Base-by-base conservation (phyloP, 441 rosid genomes). In the Syzygium syzygioides region DNA sequence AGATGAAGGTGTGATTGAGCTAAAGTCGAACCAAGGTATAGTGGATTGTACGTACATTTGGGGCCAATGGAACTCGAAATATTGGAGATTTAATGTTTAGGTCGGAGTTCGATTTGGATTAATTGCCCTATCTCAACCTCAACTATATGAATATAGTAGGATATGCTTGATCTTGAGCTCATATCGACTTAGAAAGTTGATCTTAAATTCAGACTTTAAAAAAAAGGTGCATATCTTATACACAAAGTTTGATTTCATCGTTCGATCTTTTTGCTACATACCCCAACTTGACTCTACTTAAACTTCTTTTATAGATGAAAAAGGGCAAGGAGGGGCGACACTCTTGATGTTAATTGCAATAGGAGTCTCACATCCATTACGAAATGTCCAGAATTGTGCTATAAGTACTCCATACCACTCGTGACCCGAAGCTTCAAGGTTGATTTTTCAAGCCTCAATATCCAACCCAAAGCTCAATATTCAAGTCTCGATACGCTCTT, bases 311-410 rank as follows among this genome's bases (percentile, higher is more conserved):
- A 71, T 71, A 37, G 80, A 68, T 34, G 19, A 71, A 34, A 34
- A 71, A 71, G 15, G 50, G 28, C 2, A 19, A 2, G 50, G 28
- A 37, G 6, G 4, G 28, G 28, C 1, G 5, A 37, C 14, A 7
- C 28, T 5, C 15, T 71, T 20, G 28, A 37, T 3, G 9, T 10
- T 37, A 71, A 71, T 71, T 5, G 15, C 28, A 37, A 20, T 11
- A 19, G 10, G 28, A 71, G 15, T 37, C 28, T 71, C 15, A 12
- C 50, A 12, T 0, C 17, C 9, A 1, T 37, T 23, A 37, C 1
- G 0, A 37, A 20, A 68, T 68, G 2, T 68, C 3, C 1, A 0
- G 0, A 37, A 37, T 20, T 68, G 28, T 34, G 26, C 6, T 37
- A 4, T 37, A 37, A 71, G 17, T 71, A 37, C 26, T 71, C 5